A percentile compares a stretch with the other conserved stretches of the same genome.
phyloP scores from a whole-genome alignment of 179 eudicot genomes.

The Sideroxylon spinosum region DNA sequence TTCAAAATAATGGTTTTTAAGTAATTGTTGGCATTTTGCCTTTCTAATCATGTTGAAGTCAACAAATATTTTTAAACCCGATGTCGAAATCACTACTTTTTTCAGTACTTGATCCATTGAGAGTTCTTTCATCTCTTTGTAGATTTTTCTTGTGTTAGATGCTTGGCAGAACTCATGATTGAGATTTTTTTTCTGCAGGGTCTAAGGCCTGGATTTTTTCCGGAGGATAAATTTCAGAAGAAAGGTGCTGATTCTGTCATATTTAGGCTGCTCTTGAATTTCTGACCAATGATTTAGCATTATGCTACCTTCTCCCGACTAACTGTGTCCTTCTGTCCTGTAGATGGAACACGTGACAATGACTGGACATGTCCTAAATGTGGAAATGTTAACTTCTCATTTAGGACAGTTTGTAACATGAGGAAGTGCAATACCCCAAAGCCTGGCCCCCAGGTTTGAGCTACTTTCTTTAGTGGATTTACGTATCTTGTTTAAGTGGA shows the following conservation, averaged over 20 bases:
- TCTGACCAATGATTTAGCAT: background rate
- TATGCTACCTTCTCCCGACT: background rate
- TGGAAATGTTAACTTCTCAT: slow-evolving; percentile 94
- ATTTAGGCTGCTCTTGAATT: slow-evolving; percentile 5
- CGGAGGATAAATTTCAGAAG: slow-evolving; percentile 60
- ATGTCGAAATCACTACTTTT: background rate
- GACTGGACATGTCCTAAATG: slow-evolving; percentile 97
- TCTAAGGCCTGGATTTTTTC: slow-evolving; percentile 73
- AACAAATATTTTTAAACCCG: background rate
- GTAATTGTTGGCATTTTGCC: background rate
- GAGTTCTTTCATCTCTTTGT: background rate
- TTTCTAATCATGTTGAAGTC: background rate
- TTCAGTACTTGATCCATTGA: background rate
- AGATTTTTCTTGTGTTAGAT: background rate
- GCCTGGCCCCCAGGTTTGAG: slow-evolving; percentile 86
- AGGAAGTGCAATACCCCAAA: slow-evolving; percentile 94
- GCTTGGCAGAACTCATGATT: slow-evolving; percentile 6
- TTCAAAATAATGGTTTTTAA: background rate
- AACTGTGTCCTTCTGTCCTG: slow-evolving; percentile 3
- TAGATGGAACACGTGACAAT: slow-evolving; percentile 77
- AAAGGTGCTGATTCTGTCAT: slow-evolving; percentile 36
- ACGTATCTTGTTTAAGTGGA: background rate
- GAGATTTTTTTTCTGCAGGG: slow-evolving; percentile 41
- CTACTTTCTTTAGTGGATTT: background rate
- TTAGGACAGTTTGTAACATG: slow-evolving; percentile 92